Evolutionary conservation across 345 rosid genomes (phyloP).

Genomic region (Laguncularia racemosa): DNA sequence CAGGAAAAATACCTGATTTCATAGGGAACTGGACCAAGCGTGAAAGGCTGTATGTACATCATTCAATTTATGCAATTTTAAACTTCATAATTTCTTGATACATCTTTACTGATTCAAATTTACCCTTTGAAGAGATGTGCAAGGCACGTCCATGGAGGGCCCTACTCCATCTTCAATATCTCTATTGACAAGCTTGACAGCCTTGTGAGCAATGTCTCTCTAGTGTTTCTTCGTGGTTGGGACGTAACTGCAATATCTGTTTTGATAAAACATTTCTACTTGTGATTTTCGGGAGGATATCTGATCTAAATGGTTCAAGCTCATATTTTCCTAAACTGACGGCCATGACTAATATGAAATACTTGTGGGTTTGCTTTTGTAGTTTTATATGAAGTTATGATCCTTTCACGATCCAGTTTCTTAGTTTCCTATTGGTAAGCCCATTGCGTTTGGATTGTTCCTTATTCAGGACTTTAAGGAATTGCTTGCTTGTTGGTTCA

Average conservation of each 20-base stretch:
- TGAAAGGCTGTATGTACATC: conserved; percentile 42
- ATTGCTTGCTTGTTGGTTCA: conserved; percentile 41
- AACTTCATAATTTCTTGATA: background rate
- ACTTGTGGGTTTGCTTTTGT: conserved; percentile 42
- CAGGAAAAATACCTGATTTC: conserved; percentile 73
- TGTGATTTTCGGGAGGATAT: conserved; percentile 44
- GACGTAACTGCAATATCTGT: background rate
- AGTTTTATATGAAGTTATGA: background rate
- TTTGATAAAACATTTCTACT: background rate
- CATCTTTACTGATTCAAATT: background rate
- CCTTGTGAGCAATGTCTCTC: conserved; percentile 43
- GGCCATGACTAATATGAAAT: conserved; percentile 8
- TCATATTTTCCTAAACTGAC: conserved; percentile 45
- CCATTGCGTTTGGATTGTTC: conserved; percentile 1
- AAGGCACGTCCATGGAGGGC: conserved; percentile 83
- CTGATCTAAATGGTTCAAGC: conserved; percentile 50
- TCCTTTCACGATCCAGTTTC: background rate
- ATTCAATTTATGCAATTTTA: background rate
- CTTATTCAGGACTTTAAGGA: conserved; percentile 50
- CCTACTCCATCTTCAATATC: conserved; percentile 69
- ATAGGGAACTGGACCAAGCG: conserved; percentile 77
- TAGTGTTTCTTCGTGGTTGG: background rate
- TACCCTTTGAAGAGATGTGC: conserved; percentile 46
- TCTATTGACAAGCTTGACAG: conserved; percentile 31
- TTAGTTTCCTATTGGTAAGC: background rate